These are phyloP conservation scores for Fusarium sp. DNA, from an alignment of 2,329 filamentous ascomycete genomes.

Conservation along the genomic window DNA sequence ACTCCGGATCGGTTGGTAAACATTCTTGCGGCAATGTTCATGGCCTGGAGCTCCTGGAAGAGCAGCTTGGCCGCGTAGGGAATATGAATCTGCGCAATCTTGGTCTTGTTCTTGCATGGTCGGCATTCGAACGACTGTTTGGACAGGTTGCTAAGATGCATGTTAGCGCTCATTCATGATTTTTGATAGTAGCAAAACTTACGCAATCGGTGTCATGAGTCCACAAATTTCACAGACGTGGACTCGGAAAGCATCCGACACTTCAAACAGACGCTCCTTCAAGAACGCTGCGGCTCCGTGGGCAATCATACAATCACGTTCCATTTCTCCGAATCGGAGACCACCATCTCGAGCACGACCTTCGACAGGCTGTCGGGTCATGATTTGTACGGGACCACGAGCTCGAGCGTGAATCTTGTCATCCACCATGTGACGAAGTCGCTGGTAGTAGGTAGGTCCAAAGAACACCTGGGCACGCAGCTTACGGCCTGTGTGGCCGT, in stretches of 20 bases:
- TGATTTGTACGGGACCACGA: constrained; percentile 94
- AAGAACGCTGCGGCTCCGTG: constrained; percentile 97
- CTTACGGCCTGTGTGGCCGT: constrained; percentile 96
- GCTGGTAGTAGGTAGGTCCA: constrained; percentile 98
- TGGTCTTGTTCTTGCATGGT: constrained; percentile 99
- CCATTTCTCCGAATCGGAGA: constrained; percentile 99
- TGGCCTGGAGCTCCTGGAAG: constrained; percentile 97
- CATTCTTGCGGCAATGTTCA: constrained; percentile 99
- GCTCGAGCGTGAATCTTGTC: constrained; percentile 99
- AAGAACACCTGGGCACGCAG: constrained; percentile 95
- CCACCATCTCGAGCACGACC: constrained; percentile 98
- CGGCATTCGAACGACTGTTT: constrained; percentile 97
- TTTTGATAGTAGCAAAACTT: constrained; percentile 64
- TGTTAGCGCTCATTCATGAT: constrained; percentile 53
- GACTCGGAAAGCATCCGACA: constrained; percentile 97
- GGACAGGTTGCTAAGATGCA: constrained; percentile 80
- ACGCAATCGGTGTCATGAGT: constrained; percentile 99
- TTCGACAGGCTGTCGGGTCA: constrained; percentile 97
- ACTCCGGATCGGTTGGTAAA: constrained; percentile 89
- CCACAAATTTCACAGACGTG: constrained; percentile 99
- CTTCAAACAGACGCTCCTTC: constrained; percentile 97
- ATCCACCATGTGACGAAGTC: constrained; percentile 98
- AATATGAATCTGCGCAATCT: constrained; percentile 97
- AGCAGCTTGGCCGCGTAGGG: constrained; percentile 98
- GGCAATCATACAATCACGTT: constrained; percentile 99